Evolutionary conservation across 2,329 filamentous ascomycete species (phyloP), one percentile per base, ranked within the genome.

Genomic region (Ascochyta fabae): DNA sequence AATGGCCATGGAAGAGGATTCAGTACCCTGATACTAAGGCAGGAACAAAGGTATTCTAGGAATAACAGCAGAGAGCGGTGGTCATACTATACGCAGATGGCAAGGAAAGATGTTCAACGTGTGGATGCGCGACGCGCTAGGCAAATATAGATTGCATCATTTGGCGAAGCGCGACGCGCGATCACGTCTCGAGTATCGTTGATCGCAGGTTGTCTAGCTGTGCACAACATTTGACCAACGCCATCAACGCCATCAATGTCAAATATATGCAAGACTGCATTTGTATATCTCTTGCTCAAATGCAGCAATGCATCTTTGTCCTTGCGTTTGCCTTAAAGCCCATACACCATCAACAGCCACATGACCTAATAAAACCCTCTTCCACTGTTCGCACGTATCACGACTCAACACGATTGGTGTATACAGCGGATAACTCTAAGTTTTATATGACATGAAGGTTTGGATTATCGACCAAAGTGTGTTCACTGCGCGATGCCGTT

Each of bases 121-220:
- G 55, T 56, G 45, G 36, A 62, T 57, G 50, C 51, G 48, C 53
- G 60, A 69, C 67, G 66, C 67, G 67, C 65, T 61, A 67, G 41
- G 46, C 42, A 43, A 41, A 58, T 56, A 59, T 70, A 58, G 35
- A 62, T 52, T 53, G 63, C 65, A 65, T 69, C 63, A 66, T 57
- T 35, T 57, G 27, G 57, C 55, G 55, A 63, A 2, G 19, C 24
- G 8, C 5, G 24, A 26, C 68, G 67, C 67, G 67, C 58, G 58
- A 65, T 70, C 68, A 70, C 67, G 60, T 57, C 44, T 7, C 36
- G 6, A 24, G 19, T 16, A 6, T 24, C 23, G 9, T 35, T 35
- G 33, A 35, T 16, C 33, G n/a, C 33, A 35, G 33, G 33, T 15
- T 19, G 19, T 19, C 19, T n/a, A 35, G 33, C 4, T n/a, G 12